Evolutionary conservation across 805 yeast genomes (phyloP), one percentile per base, ranked within the genome.

Genomic region (Lachancea kluyveri): DNA sequence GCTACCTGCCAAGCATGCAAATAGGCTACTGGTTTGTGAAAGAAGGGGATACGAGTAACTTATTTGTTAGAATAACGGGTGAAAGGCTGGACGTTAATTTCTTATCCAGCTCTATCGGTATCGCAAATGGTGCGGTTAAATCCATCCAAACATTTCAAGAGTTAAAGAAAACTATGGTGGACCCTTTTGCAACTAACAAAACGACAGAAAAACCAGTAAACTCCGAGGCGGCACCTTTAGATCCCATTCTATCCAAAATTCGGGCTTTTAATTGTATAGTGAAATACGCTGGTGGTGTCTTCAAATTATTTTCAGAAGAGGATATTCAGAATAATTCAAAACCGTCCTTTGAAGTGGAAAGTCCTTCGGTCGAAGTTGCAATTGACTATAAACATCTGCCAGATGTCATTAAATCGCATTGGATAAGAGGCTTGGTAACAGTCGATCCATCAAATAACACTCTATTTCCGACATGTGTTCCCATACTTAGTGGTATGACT

Each of bases 381-480:
- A 45, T 77, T 0, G 73, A 68, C 36, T 86, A 84, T 48, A 50
- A 41, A 14, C 43, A 49, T 21, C 24, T 39, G 8, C 42, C 38
- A 8, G 20, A 26, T 7, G 24, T 22, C 4, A 21, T 29, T 6
- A 43, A 45, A 33, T 45, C 45, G 1, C 61, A 57, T 39, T 40
- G 47, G 42, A 36, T 59, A 6, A 45, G 59, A 33, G 42, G 49
- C 5, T 27, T 48, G 8, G 41, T 54, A 6, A 37, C 36, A 9
- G 52, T 59, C 14, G 53, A 50, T 11, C 68, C 84, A 1, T 83
- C 96, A 0, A 74, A 73, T 30, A 92, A 92, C 48, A 68, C 68
- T 0, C 46, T 92, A 3, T 70, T 71, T 35, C 74, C 95, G 0
- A 62, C 76, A 0, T 85, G 94, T 54, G 86, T 86, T 21, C 95